Base-by-base conservation (phyloP, 129 eudicot species). In the sunflower (Helianthus annuus) region DNA sequence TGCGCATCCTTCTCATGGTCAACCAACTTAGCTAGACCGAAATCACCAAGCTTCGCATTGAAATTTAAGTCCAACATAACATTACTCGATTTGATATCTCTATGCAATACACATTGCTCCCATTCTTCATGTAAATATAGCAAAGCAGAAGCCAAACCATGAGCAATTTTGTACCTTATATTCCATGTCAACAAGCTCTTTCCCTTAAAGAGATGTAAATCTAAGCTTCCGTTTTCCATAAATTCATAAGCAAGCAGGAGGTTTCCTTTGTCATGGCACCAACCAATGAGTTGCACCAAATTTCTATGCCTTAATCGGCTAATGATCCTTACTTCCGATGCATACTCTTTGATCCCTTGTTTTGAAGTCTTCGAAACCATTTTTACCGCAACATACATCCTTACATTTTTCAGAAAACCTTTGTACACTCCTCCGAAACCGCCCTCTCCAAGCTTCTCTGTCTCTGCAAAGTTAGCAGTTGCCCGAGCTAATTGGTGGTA, bases 21-120 rank as follows among this genome's bases (percentile, higher is more conserved):
- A 17, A 54, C 60, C 60, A 54, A 17, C 29, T 54, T 54, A 54
- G 57, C 60, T 17, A 54, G 4, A 27, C 57, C 60, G 10, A 54
- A 54, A 54, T 54, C 60, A 54, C 60, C 60, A 9, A 54, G 60
- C 60, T 54, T 54, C 16, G 27, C 29, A 17, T 54, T 54, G 4
- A 54, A 54, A 6, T 7, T 54, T 54, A 27, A 54, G 29, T 54
- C 60, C 29, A 54, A 7, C 60, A 54, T 54, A 10, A 54, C 60
- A 54, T 54, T 54, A 17, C 60, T 54, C 3, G 29, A 54, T 16
- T 54, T 54, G 27, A 54, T 54, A 54, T 54, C 60, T 16, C 60
- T 54, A 17, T 54, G 60, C 29, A 54, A 54, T 5, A 17, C 60
- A 3, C 60, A 54, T 54, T 54, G 60, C 60, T 54, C 60, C 60